Evolutionary conservation across 2,329 filamentous ascomycete species (phyloP).

Genomic region (Verticillium nonalfalfae): DNA sequence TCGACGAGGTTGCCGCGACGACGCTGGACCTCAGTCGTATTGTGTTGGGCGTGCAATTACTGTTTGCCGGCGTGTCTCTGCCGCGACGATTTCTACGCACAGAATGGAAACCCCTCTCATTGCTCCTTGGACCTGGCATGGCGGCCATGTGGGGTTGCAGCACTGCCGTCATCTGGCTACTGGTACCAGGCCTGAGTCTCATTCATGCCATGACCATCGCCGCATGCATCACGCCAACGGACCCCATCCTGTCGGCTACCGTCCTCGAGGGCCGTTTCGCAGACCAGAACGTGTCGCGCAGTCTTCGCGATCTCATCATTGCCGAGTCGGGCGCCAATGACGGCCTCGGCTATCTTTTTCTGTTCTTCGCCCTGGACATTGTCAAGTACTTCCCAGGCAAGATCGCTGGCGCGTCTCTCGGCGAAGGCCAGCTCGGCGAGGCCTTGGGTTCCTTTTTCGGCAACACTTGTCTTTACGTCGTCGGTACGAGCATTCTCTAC

Average conservation of each 20-base stretch:
- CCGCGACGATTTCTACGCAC: slow-evolving; percentile 73
- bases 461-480: slow-evolving; percentile 60
- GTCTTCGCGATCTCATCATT: slow-evolving; percentile 73
- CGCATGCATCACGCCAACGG: slow-evolving; percentile 86
- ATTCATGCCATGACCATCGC: slow-evolving; percentile 75
- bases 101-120: slow-evolving; percentile 69
- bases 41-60: slow-evolving; percentile 84
- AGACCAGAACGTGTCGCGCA: slow-evolving; percentile 79
- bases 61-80: slow-evolving; percentile 81
- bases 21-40: slow-evolving; percentile 82
- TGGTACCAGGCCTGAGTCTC: slow-evolving; percentile 66
- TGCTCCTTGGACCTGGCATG: slow-evolving; percentile 82
- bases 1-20: slow-evolving; percentile 66
- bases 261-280: slow-evolving; percentile 94
- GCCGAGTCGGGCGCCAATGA: slow-evolving; percentile 87
- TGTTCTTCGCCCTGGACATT: slow-evolving; percentile 79
- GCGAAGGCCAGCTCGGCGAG: slow-evolving; percentile 42
- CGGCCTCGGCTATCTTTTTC: slow-evolving; percentile 80
- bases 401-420: slow-evolving; percentile 44
- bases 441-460: slow-evolving; percentile 63
- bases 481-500: slow-evolving; percentile 62
- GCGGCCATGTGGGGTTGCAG: slow-evolving; percentile 78
- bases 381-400: slow-evolving; percentile 61
- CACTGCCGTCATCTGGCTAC: slow-evolving; percentile 69
- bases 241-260: slow-evolving; percentile 79